phyloP scores from a whole-genome alignment of 305 asterid species.

The Striga hermonthica region DNA sequence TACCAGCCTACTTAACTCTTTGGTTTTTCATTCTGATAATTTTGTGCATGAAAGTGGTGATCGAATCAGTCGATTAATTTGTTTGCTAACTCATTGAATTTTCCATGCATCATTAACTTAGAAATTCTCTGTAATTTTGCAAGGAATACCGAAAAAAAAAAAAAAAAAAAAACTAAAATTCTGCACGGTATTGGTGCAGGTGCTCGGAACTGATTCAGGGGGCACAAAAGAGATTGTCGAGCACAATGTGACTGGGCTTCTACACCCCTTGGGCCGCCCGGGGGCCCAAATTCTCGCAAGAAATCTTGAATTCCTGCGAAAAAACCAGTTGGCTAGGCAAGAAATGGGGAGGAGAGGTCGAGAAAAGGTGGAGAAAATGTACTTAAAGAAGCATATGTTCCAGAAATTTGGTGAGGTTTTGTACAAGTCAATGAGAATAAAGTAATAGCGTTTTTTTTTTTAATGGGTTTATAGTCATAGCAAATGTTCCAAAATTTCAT shows the following conservation, averaged over 20 bases:
- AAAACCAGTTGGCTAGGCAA: conserved; percentile 55
- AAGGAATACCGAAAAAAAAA: too few species aligned
- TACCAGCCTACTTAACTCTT: too few species aligned
- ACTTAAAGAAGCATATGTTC: conserved; percentile 84
- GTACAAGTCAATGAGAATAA: conserved; percentile 78
- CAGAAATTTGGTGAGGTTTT: conserved; percentile 85
- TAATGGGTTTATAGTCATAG: neutral
- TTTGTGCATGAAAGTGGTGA: neutral
- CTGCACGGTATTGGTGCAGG: too few species aligned
- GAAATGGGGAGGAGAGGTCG: conserved; percentile 78
- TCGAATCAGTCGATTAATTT: neutral
- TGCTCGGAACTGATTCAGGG: conserved; percentile 93
- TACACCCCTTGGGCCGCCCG: conserved; percentile 78
- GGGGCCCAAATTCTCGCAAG: conserved; percentile 66
- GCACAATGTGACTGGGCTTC: conserved; percentile 75
- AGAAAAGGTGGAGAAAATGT: conserved; percentile 79
- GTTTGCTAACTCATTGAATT: neutral
- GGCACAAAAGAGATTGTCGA: conserved; percentile 91
- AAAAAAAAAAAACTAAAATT: too few species aligned
- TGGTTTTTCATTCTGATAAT: neutral
- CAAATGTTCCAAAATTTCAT: conserved; percentile 22
- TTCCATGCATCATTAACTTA: neutral
- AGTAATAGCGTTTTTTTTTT: conserved; percentile 35
- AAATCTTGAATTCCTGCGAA: conserved; percentile 60
- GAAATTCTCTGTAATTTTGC: too few species aligned